Base-by-base conservation (phyloP, 176 grass and related monocot species). In the Oryza nivara region DNA sequence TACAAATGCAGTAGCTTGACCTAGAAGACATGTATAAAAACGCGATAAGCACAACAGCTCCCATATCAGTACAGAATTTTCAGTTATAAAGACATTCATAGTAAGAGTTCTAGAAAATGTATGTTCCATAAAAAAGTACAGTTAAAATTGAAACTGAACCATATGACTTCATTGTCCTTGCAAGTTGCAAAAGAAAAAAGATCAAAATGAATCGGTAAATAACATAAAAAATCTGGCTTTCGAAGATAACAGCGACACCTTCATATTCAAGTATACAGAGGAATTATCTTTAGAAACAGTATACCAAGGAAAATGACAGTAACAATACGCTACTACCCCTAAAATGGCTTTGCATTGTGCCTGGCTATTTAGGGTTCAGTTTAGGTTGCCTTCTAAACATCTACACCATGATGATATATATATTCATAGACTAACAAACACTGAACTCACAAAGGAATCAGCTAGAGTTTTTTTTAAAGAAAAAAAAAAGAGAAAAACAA, bases 21-120 rank as follows among this genome's bases (percentile, higher is more conserved):
- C 90, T 92, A 73, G 46, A 72, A 71, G 32, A 84, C 46, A 82
- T 74, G 32, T 15, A 86, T 51, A 36, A 36, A 12, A 58, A 81
- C 25, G 26, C 58, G 19, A 47, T 82, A 87, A 82, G 68, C 61
- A 87, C n/a, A 9, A 6, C 13, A 82, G 32, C n/a, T 73, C 13
- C 32, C 14, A 83, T 74, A 79, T n/a, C 35, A 1, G 20, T 40
- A 26, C 16, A 63, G 5, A 9, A 20, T 22, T 51, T 67, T 60
- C 52, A 48, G 11, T 46, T 17, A 78, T 74, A n/a, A 19, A 79
- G 20, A 82, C 6, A 86, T 67, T 23, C 5, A 58, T 20, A 44
- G 23, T 13, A 77, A 65, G 22, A 11, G 16, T 72, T 20, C 47
- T 46, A 38, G 3, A 70, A 60, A 19, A 58, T 56, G 48, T 28